phyloP scores from a whole-genome alignment of 768 basidiomycete genomes.

The Porphyrellus cyaneotinctus region DNA sequence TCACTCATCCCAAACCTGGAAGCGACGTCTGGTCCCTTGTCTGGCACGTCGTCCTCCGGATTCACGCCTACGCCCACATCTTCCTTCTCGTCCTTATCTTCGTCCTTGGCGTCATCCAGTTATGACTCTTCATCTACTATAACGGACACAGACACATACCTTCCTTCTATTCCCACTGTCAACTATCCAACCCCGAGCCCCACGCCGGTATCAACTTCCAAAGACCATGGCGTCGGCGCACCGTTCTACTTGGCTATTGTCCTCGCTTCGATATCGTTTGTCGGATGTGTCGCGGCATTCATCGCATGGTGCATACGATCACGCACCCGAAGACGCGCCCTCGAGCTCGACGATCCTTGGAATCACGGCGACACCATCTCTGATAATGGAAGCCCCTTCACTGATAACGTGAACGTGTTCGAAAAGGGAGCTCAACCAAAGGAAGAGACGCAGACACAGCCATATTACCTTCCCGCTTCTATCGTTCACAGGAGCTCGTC shows the following conservation, averaged over 20 bases:
- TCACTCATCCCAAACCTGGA: constrained; percentile 18
- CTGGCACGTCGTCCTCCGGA: not conserved
- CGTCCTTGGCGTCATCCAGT: constrained; percentile 6
- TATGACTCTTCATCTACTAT: constrained; percentile 1
- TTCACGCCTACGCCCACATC: constrained; percentile 1
- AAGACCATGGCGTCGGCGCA: constrained; percentile 27
- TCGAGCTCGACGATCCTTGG: constrained; percentile 30
- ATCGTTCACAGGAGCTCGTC: constrained; percentile 17
- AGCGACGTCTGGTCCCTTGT: constrained; percentile 14
- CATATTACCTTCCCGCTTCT: constrained; percentile 24
- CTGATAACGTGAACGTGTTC: not conserved
- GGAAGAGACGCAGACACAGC: constrained; percentile 17
- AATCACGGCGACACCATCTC: constrained; percentile 30
- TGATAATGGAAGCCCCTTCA: not conserved
- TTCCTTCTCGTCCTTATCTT: not conserved
- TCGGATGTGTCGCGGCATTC: constrained; percentile 45
- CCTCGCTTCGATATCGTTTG: constrained; percentile 43
- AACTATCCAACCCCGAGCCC: constrained; percentile 23
- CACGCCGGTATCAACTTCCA: constrained; percentile 18
- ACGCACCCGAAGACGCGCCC: constrained; percentile 34
- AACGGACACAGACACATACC: constrained; percentile 17
- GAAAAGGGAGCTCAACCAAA: not conserved
- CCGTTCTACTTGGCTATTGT: constrained; percentile 50
- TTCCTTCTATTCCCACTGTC: constrained; percentile 24
- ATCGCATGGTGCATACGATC: constrained; percentile 47